Evolutionary conservation across 2,329 filamentous ascomycete species (phyloP).

Genomic region (Apiospora hydei): DNA sequence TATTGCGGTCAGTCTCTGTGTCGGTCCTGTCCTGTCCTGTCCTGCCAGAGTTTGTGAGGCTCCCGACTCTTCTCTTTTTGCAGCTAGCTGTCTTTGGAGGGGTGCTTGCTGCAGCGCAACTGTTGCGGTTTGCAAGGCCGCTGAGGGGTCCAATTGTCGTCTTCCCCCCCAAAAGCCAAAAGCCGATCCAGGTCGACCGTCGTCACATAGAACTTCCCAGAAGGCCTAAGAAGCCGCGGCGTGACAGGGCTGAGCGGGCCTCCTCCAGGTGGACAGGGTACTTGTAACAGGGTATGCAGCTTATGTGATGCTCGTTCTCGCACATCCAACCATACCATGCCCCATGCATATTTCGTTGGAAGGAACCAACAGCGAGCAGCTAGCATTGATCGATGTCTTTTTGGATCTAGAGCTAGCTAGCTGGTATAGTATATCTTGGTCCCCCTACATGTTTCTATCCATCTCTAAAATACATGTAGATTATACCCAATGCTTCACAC

Average conservation of each 20-base stretch:
- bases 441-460: no score
- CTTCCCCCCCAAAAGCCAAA: neutral
- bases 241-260: conserved; percentile 21
- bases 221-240: conserved; percentile 22
- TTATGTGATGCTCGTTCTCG: neutral
- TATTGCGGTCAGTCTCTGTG: conserved; percentile 16
- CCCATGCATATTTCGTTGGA: neutral
- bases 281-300: neutral
- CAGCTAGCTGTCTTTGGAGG: neutral
- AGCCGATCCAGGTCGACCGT: neutral
- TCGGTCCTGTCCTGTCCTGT: neutral
- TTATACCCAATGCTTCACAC: neutral
- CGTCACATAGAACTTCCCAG: conserved; percentile 24
- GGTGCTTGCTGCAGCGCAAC: neutral
- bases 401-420: neutral
- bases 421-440: neutral
- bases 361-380: neutral
- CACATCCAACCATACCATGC: neutral
- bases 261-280: neutral
- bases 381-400: neutral
- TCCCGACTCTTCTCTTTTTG: neutral
- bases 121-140: neutral
- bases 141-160: conserved; percentile 13
- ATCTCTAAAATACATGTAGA: no score
- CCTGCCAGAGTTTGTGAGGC: conserved; percentile 11